Base-by-base conservation (phyloP, 2,329 filamentous ascomycete species). In the Claviceps sp. region DNA sequence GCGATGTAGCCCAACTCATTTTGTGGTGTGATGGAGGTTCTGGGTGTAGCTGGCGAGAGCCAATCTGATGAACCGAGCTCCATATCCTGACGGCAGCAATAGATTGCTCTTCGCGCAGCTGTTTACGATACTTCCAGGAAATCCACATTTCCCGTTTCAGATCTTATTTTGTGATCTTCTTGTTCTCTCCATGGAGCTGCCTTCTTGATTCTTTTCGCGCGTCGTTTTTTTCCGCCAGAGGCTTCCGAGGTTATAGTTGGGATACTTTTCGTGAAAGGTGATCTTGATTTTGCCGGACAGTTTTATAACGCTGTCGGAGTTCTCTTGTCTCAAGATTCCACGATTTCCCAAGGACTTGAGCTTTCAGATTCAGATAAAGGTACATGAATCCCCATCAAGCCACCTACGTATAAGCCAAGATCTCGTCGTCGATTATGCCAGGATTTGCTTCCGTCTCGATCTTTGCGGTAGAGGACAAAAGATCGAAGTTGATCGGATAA, bases 401-500 rank as follows among this genome's bases (percentile, higher is more conserved):
- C 26, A 42, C 5, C 16, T 9, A 1, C 26, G 26, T 18, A 48
- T 34, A 16, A 62, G 68, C 66, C 59, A 72, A 72, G 47, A 72
- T 71, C 49, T 70, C 63, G 47, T 70, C 71, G 61, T 72, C 71
- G 37, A 64, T 63, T 26, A 71, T 63, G 14, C 58, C 58, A 2
- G 67, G 66, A 46, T 68, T 63, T 16, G 54, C 54, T 3, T 58
- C 52, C 58, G 69, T 69, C 42, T 26, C 64, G 60, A 37, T 70
- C 66, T 54, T 67, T 67, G 55, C 70, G 69, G 48, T 70, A 72
- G 18, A 72, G 56, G 41, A 72, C 71, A 60, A 67, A 72, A 5
- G 68, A 67, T 54, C 24, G 48, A 14, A 34, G 53, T 47, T 11
- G 52, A 50, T 2, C 53, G 54, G n/a, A 54, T 30, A 18, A 59